Evolutionary conservation across 148 eudicot genomes (phyloP), one percentile per base, ranked within the genome.

Genomic region (Pouteria glomerata): DNA sequence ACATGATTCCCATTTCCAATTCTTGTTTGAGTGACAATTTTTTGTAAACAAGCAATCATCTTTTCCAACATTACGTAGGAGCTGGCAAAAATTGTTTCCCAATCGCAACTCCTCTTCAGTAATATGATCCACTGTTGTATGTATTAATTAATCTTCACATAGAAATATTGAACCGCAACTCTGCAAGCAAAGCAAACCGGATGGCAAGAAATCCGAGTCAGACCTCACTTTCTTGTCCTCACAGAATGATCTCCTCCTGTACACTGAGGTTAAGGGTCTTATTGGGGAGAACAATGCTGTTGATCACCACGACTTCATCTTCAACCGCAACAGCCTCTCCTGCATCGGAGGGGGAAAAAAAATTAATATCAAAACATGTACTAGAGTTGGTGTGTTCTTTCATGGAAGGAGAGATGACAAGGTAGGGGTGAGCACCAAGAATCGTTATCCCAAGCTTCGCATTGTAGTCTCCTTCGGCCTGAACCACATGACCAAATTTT

Each of bases 301-400:
- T 85, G 31, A 76, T 85, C 74, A 90, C 88, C 44, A 90, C 96
- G 68, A 90, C 93, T 75, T 90, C 96, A 37, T 90, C 96, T 83
- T 90, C 96, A 35, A 90, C 93, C 5, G 78, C 72, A 68, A 90
- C 98, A 0, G 93, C 81, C 73, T 92, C 98, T 63, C 98, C 98
- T 92, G 85, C 73, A 81, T 76, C 71, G 61, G 37, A 59, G 39
- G 59, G 1, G 18, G 14, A 24, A 63, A 21, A 24, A 0, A 8
- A 59, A 6, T 35, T 23, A n/a, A 1, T 3, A 55, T 68, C 58
- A 30, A 16, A 14, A 16, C n/a, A n/a, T 30, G 12, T 11, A 19
- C 5, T 29, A 0, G 55, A 16, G 47, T 26, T 69, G 21, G 21
- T 57, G 19, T 41, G 61, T 30, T 39, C 37, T 23, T 8, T 19